These are phyloP conservation scores for Curvularia lunata DNA, from an alignment of 2,329 filamentous ascomycete species.

Conservation along the genomic window DNA sequence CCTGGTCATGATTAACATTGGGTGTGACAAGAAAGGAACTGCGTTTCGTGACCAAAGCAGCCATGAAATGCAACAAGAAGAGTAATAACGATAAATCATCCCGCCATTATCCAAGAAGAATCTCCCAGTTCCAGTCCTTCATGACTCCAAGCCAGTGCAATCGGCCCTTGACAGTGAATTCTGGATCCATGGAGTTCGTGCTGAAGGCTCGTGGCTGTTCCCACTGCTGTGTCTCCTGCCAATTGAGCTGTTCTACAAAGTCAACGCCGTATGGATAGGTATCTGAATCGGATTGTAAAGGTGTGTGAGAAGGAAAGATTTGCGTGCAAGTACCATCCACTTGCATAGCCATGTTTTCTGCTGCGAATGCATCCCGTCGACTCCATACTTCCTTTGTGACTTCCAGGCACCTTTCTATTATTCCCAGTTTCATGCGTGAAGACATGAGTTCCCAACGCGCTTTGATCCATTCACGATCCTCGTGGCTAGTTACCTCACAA, in stretches of 20 bases:
- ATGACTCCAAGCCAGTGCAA: constrained; percentile 75
- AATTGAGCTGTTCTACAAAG: background rate
- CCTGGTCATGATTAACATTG: background rate
- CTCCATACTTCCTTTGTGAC: constrained; percentile 72
- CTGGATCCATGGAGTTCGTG: constrained; percentile 58
- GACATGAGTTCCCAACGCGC: constrained; percentile 68
- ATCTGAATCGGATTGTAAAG: constrained; percentile 36
- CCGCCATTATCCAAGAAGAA: constrained; percentile 30
- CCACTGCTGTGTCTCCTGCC: constrained; percentile 14
- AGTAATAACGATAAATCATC: background rate
- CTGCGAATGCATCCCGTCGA: constrained; percentile 62
- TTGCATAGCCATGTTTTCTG: constrained; percentile 30
- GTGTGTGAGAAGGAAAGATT: constrained; percentile 15
- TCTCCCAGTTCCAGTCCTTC: constrained; percentile 74
- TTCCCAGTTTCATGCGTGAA: constrained; percentile 68
- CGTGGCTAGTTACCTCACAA: constrained; percentile 64
- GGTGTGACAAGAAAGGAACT: background rate
- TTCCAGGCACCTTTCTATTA: constrained; percentile 69
- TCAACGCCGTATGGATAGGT: constrained; percentile 23
- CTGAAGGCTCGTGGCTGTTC: constrained; percentile 6
- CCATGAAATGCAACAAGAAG: background rate
- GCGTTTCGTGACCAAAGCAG: background rate
- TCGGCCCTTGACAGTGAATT: constrained; percentile 69
- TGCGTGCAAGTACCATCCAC: constrained; percentile 7
- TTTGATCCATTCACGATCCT: constrained; percentile 69